Conservation (phyloP, 345 rosid species). For the Clausena lansium region DNA sequence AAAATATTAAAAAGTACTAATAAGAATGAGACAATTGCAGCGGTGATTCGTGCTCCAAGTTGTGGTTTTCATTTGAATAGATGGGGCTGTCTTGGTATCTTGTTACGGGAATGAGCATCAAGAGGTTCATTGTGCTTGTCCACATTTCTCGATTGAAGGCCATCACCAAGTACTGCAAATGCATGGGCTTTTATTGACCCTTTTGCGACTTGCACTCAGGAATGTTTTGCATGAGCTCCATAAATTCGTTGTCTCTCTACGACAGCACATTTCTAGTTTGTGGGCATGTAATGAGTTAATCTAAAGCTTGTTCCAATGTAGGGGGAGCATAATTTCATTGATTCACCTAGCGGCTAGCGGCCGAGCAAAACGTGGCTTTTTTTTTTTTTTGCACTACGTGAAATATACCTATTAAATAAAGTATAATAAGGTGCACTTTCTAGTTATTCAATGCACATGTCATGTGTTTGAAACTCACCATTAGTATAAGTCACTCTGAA, state of each 20-base stretch:
- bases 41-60: background rate
- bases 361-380: too few species aligned
- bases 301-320: background rate
- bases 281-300: background rate
- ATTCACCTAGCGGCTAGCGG: background rate
- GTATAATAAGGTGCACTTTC: background rate
- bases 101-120: constrained; percentile 2
- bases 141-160: constrained; percentile 8
- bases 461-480: background rate
- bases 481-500: background rate
- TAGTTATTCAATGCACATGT: background rate
- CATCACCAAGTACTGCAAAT: constrained; percentile 12
- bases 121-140: constrained; percentile 11
- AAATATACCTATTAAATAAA: background rate
- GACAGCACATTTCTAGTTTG: too few species aligned
- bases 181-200: constrained; percentile 25
- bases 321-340: background rate
- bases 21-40: background rate
- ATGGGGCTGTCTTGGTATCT: constrained; percentile 12
- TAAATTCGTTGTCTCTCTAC: constrained; percentile 17
- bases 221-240: constrained; percentile 6
- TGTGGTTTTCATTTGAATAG: background rate
- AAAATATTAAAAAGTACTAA: too few species aligned
- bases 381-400: background rate
- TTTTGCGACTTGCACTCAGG: constrained; percentile 17